Conservation (phyloP, 208 protist species). For the Wallacemonas collosoma region DNA sequence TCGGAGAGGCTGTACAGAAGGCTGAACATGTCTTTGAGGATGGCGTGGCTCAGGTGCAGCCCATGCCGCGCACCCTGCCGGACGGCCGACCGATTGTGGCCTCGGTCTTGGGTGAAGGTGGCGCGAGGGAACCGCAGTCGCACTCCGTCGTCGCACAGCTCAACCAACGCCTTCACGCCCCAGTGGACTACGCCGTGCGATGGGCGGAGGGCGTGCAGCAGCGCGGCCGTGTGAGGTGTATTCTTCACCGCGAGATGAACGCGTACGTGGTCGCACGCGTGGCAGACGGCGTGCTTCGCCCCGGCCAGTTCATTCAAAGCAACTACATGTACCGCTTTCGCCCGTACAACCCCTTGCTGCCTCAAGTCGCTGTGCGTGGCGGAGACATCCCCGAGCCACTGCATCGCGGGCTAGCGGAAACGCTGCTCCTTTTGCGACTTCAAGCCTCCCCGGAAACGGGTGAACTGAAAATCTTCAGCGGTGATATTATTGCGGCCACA, state of each 20-base stretch:
- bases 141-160: constrained; percentile 32
- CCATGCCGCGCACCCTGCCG: constrained; percentile 37
- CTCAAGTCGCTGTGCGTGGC: constrained; percentile 64
- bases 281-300: constrained; percentile 33
- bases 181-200: constrained; percentile 27
- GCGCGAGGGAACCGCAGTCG: not conserved
- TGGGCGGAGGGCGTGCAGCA: constrained; percentile 31
- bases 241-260: constrained; percentile 47
- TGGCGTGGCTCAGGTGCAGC: not conserved
- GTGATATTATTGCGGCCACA: constrained; percentile 33
- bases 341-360: constrained; percentile 56
- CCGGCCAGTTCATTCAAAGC: constrained; percentile 30
- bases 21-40: not conserved
- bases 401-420: constrained; percentile 34
- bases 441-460: constrained; percentile 17
- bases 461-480: constrained; percentile 8
- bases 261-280: constrained; percentile 46
- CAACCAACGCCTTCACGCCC: constrained; percentile 28
- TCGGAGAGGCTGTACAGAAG: too few relatives aligned
- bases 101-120: constrained; percentile 27
- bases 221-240: constrained; percentile 42
- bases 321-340: constrained; percentile 72
- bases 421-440: constrained; percentile 55
- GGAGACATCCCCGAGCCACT: constrained; percentile 48
- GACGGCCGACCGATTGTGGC: constrained; percentile 57